phyloP scores from a whole-genome alignment of 208 protist species.

The Leishmania amazonensis region DNA sequence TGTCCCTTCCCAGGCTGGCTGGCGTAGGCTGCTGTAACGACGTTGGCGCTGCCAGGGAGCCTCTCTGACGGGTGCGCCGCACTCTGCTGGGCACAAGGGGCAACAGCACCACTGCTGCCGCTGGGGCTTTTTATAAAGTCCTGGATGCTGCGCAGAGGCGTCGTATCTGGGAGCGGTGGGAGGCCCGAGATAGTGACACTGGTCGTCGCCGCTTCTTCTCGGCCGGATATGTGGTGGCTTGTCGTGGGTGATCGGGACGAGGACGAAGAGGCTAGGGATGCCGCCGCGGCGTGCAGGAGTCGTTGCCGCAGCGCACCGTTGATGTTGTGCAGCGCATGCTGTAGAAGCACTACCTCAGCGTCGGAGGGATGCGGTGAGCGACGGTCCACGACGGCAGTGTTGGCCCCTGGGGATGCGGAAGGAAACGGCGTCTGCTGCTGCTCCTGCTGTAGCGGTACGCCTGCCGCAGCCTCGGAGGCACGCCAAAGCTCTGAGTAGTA shows the following conservation, averaged over 20 bases:
- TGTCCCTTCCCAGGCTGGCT: neutral
- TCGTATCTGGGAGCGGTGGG: slow-evolving; percentile 20
- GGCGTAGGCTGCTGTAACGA: neutral
- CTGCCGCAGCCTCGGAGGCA: neutral
- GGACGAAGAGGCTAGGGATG: slow-evolving; percentile 23
- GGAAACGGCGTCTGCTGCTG: neutral
- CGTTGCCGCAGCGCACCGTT: slow-evolving; percentile 29
- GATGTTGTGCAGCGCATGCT: slow-evolving; percentile 32
- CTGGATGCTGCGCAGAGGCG: slow-evolving; percentile 19
- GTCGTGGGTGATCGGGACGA: slow-evolving; percentile 16
- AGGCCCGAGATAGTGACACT: slow-evolving; percentile 14
- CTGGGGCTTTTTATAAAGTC: neutral
- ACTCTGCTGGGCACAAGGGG: neutral
- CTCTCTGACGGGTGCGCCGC: neutral
- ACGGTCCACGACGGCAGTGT: neutral
- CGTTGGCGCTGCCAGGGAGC: neutral
- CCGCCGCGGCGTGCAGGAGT: slow-evolving; percentile 29
- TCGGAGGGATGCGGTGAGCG: slow-evolving; percentile 30
- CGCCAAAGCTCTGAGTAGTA: neutral
- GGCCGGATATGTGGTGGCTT: slow-evolving; percentile 4
- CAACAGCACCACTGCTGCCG: neutral
- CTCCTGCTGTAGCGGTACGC: neutral
- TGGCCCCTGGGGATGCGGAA: neutral
- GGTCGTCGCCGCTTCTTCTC: neutral
- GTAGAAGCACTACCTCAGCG: slow-evolving; percentile 38